Evolutionary conservation across 108 stramenopile genomes (phyloP), one percentile per base, ranked within the genome.

Genomic region (Nitzschia inconspicua): DNA sequence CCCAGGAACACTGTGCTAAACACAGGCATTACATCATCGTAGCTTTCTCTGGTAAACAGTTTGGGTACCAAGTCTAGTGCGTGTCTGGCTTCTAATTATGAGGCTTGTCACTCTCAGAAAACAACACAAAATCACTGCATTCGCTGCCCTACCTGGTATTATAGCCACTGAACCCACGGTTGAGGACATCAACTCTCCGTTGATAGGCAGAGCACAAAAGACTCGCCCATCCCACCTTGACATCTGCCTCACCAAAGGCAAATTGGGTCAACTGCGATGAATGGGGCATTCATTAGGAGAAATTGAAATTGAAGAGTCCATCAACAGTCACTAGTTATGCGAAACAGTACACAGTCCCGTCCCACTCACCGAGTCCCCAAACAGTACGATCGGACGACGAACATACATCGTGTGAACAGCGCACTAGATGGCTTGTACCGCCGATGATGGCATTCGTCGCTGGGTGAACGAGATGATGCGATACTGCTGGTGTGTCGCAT

Each of bases 351-450:
- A n/a, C n/a, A n/a, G n/a, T n/a, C n/a, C n/a, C n/a, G n/a, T n/a
- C n/a, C n/a, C n/a, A n/a, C n/a, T n/a, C n/a, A n/a, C n/a, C n/a
- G 81, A 82, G 47, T 85, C 82, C 34, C 87, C 87, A 65, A 83
- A 85, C 16, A 85, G 65, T 28, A 83, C 41, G 35, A 89, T 88
- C 18, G 69, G 29, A 10, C 72, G 76, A 20, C 80, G 67, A 43
- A 73, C 36, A 18, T 60, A 51, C 58, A 61, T 43, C 19, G 16
- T 60, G 30, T n/a, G n/a, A n/a, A n/a, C n/a, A n/a, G n/a, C n/a
- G n/a, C n/a, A n/a, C n/a, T n/a, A n/a, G n/a, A n/a, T n/a, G n/a
- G n/a, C n/a, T n/a, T n/a, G n/a, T n/a, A n/a, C n/a, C n/a, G n/a
- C n/a, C n/a, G n/a, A n/a, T n/a, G n/a, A n/a, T n/a, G n/a, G n/a